phyloP scores from a whole-genome alignment of 1,284 basidiomycete genomes.

The Trametes versicolor region DNA sequence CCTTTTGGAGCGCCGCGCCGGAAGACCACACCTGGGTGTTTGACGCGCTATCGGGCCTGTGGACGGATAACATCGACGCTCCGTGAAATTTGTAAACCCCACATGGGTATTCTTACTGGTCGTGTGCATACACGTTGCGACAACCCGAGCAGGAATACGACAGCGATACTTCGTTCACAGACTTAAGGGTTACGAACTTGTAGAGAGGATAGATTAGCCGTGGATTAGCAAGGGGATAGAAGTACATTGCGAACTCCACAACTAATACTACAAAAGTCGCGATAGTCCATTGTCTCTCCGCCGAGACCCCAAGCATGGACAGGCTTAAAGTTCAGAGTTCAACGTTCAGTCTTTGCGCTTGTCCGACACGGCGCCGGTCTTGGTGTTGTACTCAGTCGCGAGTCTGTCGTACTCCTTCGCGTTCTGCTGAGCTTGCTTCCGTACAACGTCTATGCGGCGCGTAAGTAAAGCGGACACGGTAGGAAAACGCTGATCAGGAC shows the following conservation, averaged over 20 bases:
- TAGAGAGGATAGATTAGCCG: not conserved
- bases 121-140: no score
- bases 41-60: no score
- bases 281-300: not conserved
- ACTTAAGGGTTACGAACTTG: no score
- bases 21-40: no score
- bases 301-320: conserved; percentile 1
- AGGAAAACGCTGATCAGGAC: conserved; percentile 36
- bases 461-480: not conserved
- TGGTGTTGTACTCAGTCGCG: conserved; percentile 79
- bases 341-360: conserved; percentile 54
- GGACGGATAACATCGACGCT: no score
- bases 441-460: conserved; percentile 68
- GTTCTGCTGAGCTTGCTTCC: conserved; percentile 85
- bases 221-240: not conserved
- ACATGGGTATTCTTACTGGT: no score
- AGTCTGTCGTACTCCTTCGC: conserved; percentile 84
- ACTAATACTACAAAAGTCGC: not conserved
- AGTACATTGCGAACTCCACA: not conserved
- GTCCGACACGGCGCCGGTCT: conserved; percentile 64
- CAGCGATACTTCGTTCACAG: no score
- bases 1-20: no score
- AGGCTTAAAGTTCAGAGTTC: conserved; percentile 5
- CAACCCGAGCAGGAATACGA: no score
- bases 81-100: no score